Evolutionary conservation across 371 early-diverging fungal species (phyloP).

Genomic region (Saksenaea oblongispora): DNA sequence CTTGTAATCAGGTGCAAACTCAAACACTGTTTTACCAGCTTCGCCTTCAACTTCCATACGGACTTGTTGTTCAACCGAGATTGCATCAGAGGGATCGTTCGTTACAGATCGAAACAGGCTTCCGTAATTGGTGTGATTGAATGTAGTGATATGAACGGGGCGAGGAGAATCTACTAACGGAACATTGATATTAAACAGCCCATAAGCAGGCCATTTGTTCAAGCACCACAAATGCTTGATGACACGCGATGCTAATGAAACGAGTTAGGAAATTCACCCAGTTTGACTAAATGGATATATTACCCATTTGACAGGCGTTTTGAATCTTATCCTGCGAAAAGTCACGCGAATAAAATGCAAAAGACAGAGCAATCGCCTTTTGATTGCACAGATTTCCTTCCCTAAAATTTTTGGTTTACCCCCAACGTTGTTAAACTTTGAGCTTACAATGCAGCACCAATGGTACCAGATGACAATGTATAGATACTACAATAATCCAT

Average conservation of each 20-base stretch:
- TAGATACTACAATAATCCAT: conserved; percentile 23
- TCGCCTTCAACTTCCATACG: conserved; percentile 22
- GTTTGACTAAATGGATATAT: neutral
- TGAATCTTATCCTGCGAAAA: conserved; percentile 19
- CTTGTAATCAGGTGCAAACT: conserved; percentile 37
- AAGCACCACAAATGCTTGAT: conserved; percentile 26
- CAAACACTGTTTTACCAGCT: conserved; percentile 14
- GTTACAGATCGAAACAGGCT: conserved; percentile 28
- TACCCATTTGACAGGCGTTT: conserved; percentile 40
- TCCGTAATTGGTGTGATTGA: conserved; percentile 31
- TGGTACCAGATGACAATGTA: conserved; percentile 46
- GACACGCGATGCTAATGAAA: conserved; percentile 27
- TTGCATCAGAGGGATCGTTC: neutral
- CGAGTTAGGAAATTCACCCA: neutral
- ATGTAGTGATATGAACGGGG: conserved; percentile 38
- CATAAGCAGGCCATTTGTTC: conserved; percentile 40
- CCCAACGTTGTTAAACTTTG: neutral
- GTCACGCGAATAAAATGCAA: conserved; percentile 35
- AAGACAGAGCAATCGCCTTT: conserved; percentile 47
- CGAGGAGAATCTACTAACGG: conserved; percentile 35
- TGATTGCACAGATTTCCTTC: conserved; percentile 35
- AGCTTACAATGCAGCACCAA: conserved; percentile 45
- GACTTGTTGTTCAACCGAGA: conserved; percentile 17
- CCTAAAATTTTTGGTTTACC: conserved; percentile 9
- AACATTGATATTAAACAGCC: conserved; percentile 43